Base-by-base conservation (phyloP, 345 rosid species). In the Dipteronia dyeriana region DNA sequence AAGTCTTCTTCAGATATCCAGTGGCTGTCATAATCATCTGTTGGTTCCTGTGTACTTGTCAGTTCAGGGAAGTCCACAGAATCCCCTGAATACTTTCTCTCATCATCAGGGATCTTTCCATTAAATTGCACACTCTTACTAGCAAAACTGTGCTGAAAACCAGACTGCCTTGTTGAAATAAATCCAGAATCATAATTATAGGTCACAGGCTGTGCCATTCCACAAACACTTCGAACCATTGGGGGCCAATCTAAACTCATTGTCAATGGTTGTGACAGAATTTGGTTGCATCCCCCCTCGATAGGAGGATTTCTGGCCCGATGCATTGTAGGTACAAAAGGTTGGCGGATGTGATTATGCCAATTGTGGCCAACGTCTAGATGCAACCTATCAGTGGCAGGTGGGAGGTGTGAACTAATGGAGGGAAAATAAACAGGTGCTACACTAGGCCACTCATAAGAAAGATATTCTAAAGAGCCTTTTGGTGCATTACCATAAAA, bases 191-290 rank as follows among this genome's bases (percentile, higher is more conserved):
- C 98, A 81, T 88, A 92, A 83, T 86, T 90, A 79, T 92, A 86
- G 14, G 93, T 60, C 78, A 93, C 71, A 38, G 94, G 85, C 64
- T 98, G 87, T 71, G 89, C 84, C 78, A 91, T 74, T 63, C 94
- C 91, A 80, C 87, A 86, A 68, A 84, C 85, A 86, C 89, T 89
- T 82, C 90, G 90, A 80, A 95, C 98, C 90, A 91, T 80, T 66
- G 97, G 98, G 66, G 98, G 99, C 97, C 99, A 95, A 84, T 95
- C 99, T 80, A 89, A 85, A 86, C 98, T 95, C 97, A 91, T 87
- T 75, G 94, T 87, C 80, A 93, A 75, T 57, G 97, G 91, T 76
- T 83, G 93, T 77, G 99, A 45, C 51, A 93, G 78, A 81, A 90
- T 85, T 78, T 81, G 89, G 80, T 82, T 88, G 86, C 91, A 87